Evolutionary conservation across 31 red algal species (phyloP).

Genomic region (Porphyra umbilicalis): DNA sequence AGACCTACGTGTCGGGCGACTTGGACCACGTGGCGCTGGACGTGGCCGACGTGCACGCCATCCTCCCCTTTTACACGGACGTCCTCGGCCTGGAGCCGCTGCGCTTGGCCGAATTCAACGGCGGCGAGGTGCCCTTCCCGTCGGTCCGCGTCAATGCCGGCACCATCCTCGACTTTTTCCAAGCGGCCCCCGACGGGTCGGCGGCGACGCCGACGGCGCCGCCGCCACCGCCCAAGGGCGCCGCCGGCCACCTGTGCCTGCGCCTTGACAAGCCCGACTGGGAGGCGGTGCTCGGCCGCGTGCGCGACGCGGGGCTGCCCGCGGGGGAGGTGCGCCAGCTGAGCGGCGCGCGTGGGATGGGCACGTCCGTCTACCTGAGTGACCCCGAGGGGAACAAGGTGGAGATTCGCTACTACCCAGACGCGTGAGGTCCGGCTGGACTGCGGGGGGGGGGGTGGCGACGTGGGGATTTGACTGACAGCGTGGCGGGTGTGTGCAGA

Average conservation of each 20-base stretch:
- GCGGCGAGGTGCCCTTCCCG: constrained; percentile 58
- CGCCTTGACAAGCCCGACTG: constrained; percentile 14
- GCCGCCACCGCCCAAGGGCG: neutral
- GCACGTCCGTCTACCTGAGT: constrained; percentile 45
- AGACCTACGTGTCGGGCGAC: constrained; percentile 11
- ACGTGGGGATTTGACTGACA: too few species aligned
- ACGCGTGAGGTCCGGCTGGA: neutral
- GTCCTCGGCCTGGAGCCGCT: constrained; percentile 33
- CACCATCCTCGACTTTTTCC: constrained; percentile 80
- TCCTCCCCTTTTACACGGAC: constrained; percentile 51
- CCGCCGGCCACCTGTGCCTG: constrained; percentile 62
- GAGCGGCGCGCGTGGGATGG: constrained; percentile 62
- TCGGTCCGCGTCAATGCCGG: constrained; percentile 45
- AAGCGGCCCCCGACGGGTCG: too few species aligned
- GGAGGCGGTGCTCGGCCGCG: constrained; percentile 7
- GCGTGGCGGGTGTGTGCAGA: too few species aligned
- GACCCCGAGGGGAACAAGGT: constrained; percentile 69
- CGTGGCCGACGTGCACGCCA: constrained; percentile 18
- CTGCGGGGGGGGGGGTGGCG: too few species aligned
- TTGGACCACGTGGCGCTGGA: constrained; percentile 81
- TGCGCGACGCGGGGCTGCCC: constrained; percentile 6
- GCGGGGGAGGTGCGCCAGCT: neutral
- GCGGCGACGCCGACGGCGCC: neutral
- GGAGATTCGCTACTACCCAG: constrained; percentile 67
- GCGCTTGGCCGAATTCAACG: constrained; percentile 37